phyloP scores from a whole-genome alignment of 306 rosid genomes.

The Fragaria vesca region DNA sequence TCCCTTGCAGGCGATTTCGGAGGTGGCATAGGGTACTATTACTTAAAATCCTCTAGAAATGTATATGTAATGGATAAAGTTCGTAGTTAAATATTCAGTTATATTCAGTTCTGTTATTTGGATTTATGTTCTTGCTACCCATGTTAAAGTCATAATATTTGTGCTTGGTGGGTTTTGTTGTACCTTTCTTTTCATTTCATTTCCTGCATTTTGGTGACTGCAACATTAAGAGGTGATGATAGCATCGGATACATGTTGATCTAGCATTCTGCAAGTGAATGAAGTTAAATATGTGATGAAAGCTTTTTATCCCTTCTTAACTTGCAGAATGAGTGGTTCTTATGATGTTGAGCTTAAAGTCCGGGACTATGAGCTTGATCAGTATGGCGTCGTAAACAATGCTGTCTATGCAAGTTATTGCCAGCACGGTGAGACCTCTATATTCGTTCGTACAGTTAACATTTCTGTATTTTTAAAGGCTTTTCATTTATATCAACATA shows the following conservation, averaged over 20 bases:
- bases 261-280: neutral
- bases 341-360: slow-evolving; percentile 65
- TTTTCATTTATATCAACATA: neutral
- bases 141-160: neutral
- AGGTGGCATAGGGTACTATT: slow-evolving; percentile 55
- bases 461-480: neutral
- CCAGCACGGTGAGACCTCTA: slow-evolving; percentile 64
- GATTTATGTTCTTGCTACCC: neutral
- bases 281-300: neutral
- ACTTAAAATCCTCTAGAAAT: neutral
- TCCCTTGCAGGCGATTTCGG: slow-evolving; percentile 35
- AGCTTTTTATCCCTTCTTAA: slow-evolving; percentile 9
- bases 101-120: neutral
- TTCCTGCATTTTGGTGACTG: neutral
- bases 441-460: neutral
- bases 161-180: neutral
- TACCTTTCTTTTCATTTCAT: neutral
- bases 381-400: slow-evolving; percentile 93
- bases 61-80: neutral
- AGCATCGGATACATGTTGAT: neutral
- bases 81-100: neutral
- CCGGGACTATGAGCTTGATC: slow-evolving; percentile 94
- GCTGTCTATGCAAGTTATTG: slow-evolving; percentile 88
- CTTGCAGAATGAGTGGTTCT: slow-evolving; percentile 68
- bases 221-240: no score